A percentile compares a stretch with the other conserved stretches of the same genome.
phyloP scores from a whole-genome alignment of 176 grass and related monocot species.

The Eleusine coracana region DNA sequence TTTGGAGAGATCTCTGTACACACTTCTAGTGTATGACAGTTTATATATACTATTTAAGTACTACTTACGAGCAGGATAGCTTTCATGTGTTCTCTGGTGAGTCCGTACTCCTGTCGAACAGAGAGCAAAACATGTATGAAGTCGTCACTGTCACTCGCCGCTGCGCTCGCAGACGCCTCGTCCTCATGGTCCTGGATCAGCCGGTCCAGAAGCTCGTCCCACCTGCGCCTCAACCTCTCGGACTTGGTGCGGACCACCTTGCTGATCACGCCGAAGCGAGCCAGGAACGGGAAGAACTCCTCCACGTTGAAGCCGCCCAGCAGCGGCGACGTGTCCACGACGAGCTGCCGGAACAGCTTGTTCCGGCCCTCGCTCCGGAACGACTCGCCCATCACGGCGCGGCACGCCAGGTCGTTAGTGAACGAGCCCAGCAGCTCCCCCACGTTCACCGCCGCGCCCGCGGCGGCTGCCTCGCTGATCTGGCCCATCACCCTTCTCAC shows the following conservation, averaged over 20 bases:
- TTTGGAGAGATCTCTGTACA: too few species aligned
- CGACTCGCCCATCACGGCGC: conserved; percentile 34
- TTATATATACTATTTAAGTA: too few species aligned
- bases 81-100: conserved; percentile 31
- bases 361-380: not conserved
- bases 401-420: conserved; percentile 37
- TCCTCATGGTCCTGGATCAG: conserved; percentile 38
- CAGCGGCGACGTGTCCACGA: not conserved
- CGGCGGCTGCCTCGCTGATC: not conserved
- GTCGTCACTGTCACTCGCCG: not conserved
- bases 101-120: conserved; percentile 17
- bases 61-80: conserved; percentile 36
- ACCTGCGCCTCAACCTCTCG: not conserved
- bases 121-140: conserved; percentile 45
- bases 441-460: conserved; percentile 11
- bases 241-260: conserved; percentile 13
- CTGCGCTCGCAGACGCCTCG: too few species aligned
- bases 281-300: conserved; percentile 45
- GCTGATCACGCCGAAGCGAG: conserved; percentile 17
- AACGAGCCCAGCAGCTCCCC: conserved; percentile 10
- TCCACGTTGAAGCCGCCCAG: conserved; percentile 16
- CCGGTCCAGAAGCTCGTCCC: conserved; percentile 44
- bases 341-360: conserved; percentile 4
- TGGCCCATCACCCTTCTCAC: not conserved
- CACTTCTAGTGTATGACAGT: too few species aligned